A percentile compares a stretch with the other conserved stretches of the same genome.
These are phyloP conservation scores for Monascus ruber DNA, from an alignment of 2,329 filamentous ascomycete species.

Conservation along the genomic window DNA sequence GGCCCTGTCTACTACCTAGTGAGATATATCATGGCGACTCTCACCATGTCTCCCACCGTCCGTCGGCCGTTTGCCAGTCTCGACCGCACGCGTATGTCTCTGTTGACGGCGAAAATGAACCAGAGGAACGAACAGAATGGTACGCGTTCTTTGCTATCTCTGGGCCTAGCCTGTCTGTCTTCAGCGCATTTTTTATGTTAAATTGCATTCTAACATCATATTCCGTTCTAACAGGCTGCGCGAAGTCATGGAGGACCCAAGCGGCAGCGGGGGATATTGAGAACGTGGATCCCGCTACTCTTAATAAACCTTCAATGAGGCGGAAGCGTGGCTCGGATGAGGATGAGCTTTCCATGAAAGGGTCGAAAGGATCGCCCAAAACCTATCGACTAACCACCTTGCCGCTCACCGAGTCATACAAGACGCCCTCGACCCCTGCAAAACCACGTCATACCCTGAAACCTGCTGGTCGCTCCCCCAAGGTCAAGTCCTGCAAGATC, in stretches of 20 bases:
- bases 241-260: neutral
- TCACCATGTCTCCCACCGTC: slow-evolving; percentile 23
- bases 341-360: slow-evolving; percentile 19
- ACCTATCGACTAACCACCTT: slow-evolving; percentile 28
- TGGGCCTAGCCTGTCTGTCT: neutral
- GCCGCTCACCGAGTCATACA: slow-evolving; percentile 11
- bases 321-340: slow-evolving; percentile 25
- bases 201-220: slow-evolving; percentile 3
- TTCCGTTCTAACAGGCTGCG: neutral
- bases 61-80: slow-evolving; percentile 26
- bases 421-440: slow-evolving; percentile 12
- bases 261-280: slow-evolving; percentile 35
- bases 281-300: slow-evolving; percentile 46
- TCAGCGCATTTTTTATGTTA: neutral
- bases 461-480: slow-evolving; percentile 73
- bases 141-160: slow-evolving; percentile 5
- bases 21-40: slow-evolving; percentile 16
- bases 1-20: too few species aligned
- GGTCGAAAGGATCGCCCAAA: slow-evolving; percentile 40
- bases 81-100: slow-evolving; percentile 19
- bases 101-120: slow-evolving; percentile 22
- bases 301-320: slow-evolving; percentile 37
- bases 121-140: slow-evolving; percentile 22
- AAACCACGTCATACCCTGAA: slow-evolving; percentile 41
- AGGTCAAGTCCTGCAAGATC: slow-evolving; percentile 57